Evolutionary conservation across 495 filamentous ascomycete genomes (phyloP), one percentile per base, ranked within the genome.

Genomic region (Darksidea phi): DNA sequence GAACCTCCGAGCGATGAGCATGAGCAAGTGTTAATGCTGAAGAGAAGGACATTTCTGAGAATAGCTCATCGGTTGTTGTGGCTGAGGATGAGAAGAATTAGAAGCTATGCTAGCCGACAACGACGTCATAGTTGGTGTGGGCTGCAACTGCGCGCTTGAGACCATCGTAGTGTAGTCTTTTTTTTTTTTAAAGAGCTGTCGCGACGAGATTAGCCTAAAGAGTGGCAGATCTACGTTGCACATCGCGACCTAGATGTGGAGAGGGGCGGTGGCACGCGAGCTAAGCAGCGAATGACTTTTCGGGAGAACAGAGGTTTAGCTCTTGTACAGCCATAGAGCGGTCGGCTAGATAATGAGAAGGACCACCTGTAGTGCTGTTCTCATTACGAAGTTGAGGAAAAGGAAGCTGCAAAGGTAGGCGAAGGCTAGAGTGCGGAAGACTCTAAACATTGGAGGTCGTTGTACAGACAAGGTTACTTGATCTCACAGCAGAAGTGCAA

Each of bases 101-200:
- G 50, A 48, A 11, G 50, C 12, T 34, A 24, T 4, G n/a, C 11
- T 41, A 18, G 8, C 41, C 12, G 38, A 26, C 12, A n/a, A 51
- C 24, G 50, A 55, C 6, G 38, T 51, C 17, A 24, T 66, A 11
- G 24, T 66, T 3, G 37, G 63, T 1, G 63, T 65, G 8, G 62
- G 62, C 47, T 66, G 63, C 34, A 61, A 66, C 47, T 66, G 63
- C 41, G 63, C 63, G 17, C 63, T 66, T 3, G 63, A 57, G 2
- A 61, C 34, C 58, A 66, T 36, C 57, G 63, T 17, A 51, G 37
- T 6, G 63, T 66, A 2, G 58, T 53, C 15, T 66, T 66, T 51
- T 57, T 61, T 20, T 66, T 66, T 51, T 57, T 61, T 23, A 17
- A 24, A 6, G 63, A 66, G 41, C 63, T 66, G 11, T 51, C 57